Evolutionary conservation across 1,139 yeast genomes (phyloP).

Genomic region (Nadsonia commutata): DNA sequence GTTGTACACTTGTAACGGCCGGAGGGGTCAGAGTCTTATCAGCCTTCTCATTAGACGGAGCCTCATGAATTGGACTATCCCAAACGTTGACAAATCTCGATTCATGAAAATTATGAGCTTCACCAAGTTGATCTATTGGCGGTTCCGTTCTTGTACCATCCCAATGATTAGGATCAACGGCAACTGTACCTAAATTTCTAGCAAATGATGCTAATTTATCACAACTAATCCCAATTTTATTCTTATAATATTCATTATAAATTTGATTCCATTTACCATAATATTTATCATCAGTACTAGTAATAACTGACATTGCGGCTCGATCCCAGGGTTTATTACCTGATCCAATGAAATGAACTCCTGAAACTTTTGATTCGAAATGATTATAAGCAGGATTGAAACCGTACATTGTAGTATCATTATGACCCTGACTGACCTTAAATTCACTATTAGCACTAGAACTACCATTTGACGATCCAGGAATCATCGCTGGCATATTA

Average conservation of each 20-base stretch:
- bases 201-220: constrained; percentile 1
- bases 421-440: not conserved
- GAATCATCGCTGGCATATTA: constrained; percentile 89
- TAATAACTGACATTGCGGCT: constrained; percentile 6
- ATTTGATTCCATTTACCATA: constrained; percentile 13
- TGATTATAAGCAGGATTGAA: constrained; percentile 62
- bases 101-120: constrained; percentile 23
- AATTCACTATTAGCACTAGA: constrained; percentile 1
- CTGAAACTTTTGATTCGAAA: constrained; percentile 40
- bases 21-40: not conserved
- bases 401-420: constrained; percentile 50
- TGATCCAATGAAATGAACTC: constrained; percentile 73
- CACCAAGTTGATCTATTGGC: constrained; percentile 26
- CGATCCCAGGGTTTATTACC: constrained; percentile 60
- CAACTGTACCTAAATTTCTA: constrained; percentile 12
- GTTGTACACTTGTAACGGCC: not conserved
- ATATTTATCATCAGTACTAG: constrained; percentile 6
- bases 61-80: constrained; percentile 12
- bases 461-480: too few species aligned
- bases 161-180: constrained; percentile 25
- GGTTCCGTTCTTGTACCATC: constrained; percentile 29
- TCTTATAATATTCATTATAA: constrained; percentile 7
- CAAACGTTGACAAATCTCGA: constrained; percentile 16
- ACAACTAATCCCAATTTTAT: constrained; percentile 1
- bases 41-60: not conserved